Conservation (phyloP, 2,329 filamentous ascomycete genomes). For the Arthrobotrys musiformis region DNA sequence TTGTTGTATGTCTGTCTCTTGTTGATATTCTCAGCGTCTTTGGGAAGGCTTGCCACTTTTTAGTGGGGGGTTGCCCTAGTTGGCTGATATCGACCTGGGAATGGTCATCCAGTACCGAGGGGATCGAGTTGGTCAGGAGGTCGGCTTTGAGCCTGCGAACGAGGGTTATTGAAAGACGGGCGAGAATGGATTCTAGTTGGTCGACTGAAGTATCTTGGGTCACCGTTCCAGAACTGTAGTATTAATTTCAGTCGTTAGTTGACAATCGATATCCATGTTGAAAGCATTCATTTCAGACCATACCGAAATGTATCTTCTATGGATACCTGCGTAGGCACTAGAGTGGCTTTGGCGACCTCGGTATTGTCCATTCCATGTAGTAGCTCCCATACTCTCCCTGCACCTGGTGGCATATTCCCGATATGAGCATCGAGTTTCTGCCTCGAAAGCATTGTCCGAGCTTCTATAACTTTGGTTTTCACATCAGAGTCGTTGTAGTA, state of each 20-base stretch:
- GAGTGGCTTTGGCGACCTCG: constrained; percentile 76
- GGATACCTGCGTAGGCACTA: constrained; percentile 85
- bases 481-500: constrained; percentile 48
- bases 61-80: constrained; percentile 42
- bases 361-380: constrained; percentile 82
- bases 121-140: constrained; percentile 13
- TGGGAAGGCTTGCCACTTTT: constrained; percentile 80
- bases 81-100: constrained; percentile 54
- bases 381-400: constrained; percentile 76
- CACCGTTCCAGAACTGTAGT: constrained; percentile 66
- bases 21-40: constrained; percentile 84
- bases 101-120: constrained; percentile 47
- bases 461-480: constrained; percentile 44
- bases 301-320: constrained; percentile 89
- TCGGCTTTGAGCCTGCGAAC: constrained; percentile 61
- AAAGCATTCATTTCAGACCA: constrained; percentile 66
- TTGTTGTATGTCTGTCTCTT: constrained; percentile 70
- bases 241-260: no score
- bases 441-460: constrained; percentile 29
- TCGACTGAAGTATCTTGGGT: constrained; percentile 67
- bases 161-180: constrained; percentile 57
- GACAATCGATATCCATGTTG: constrained; percentile 71
- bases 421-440: constrained; percentile 63
- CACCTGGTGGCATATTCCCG: constrained; percentile 74
- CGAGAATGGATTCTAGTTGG: constrained; percentile 62